phyloP scores from a whole-genome alignment of 164 flowering plant species.

The Cinnamomum chago region DNA sequence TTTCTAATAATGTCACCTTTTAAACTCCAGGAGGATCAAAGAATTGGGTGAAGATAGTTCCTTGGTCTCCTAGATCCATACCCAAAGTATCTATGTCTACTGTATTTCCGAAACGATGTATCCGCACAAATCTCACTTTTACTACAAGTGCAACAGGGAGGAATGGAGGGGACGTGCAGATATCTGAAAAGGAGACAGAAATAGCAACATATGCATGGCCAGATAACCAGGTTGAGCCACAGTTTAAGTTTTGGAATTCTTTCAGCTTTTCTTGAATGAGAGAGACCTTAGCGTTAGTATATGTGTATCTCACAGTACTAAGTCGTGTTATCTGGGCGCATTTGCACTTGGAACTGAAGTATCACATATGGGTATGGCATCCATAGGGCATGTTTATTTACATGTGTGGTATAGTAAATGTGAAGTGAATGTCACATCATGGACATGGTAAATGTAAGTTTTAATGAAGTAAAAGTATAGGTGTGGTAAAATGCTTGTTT shows the following conservation, averaged over 20 bases:
- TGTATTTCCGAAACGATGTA: slow-evolving; percentile 1
- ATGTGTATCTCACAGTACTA: too few species aligned
- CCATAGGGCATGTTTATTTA: too few species aligned
- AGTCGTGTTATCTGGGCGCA: too few species aligned
- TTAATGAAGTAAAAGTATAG: too few species aligned
- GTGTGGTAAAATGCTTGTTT: too few species aligned
- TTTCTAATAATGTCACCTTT: not conserved
- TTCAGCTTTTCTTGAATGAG: not conserved
- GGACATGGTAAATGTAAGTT: too few species aligned
- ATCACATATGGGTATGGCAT: too few species aligned
- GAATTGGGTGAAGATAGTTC: slow-evolving; percentile 12
- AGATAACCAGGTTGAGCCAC: slow-evolving; percentile 22
- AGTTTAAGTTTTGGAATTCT: not conserved
- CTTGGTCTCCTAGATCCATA: slow-evolving; percentile 8
- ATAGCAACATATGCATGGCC: slow-evolving; percentile 24
- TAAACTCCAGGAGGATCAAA: slow-evolving; percentile 13
- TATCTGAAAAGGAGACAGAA: slow-evolving; percentile 12
- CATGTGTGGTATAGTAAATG: too few species aligned
- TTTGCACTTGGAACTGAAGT: too few species aligned
- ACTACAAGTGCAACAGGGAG: slow-evolving; percentile 10
- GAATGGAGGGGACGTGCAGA: slow-evolving; percentile 5
- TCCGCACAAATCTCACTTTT: slow-evolving; percentile 1
- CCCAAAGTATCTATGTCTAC: slow-evolving; percentile 1
- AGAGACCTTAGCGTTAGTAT: too few species aligned
- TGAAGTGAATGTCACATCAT: too few species aligned